These are phyloP conservation scores for Aegilops longissima DNA, from an alignment of 176 grass and related monocot species.

Conservation along the genomic window DNA sequence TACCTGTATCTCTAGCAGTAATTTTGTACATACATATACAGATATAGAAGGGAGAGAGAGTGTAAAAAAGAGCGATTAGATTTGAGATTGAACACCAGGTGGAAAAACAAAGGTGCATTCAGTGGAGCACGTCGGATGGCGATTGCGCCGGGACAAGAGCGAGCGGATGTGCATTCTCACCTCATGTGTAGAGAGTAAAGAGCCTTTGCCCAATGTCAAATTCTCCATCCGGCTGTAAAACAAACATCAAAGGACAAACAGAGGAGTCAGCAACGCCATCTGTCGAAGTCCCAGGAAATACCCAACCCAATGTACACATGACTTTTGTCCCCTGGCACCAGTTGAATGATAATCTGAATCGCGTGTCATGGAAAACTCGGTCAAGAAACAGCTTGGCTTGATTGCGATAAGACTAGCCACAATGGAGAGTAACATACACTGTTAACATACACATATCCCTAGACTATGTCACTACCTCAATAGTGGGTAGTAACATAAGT, in stretches of 20 bases:
- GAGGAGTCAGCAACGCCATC: not conserved
- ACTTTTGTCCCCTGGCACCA: not conserved
- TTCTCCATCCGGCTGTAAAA: not conserved
- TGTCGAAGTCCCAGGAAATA: not conserved
- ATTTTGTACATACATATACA: slow-evolving; percentile 5
- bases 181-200: not conserved
- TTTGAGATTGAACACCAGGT: not conserved
- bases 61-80: not conserved
- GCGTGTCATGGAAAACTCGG: not conserved
- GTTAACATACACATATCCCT: too few relatives aligned
- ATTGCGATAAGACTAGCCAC: not conserved
- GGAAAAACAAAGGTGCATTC: not conserved
- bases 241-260: not conserved
- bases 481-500: too few relatives aligned
- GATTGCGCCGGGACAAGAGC: not conserved
- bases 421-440: too few relatives aligned
- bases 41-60: not conserved
- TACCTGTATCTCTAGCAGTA: not conserved
- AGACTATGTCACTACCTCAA: too few relatives aligned
- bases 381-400: not conserved
- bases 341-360: not conserved
- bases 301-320: not conserved
- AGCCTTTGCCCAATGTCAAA: not conserved
- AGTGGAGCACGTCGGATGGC: not conserved
- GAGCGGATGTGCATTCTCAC: not conserved